A percentile compares a stretch with the other conserved stretches of the same genome.
These are phyloP conservation scores for Cairneyella variabilis DNA, from an alignment of 495 filamentous ascomycete species.

Conservation along the genomic window DNA sequence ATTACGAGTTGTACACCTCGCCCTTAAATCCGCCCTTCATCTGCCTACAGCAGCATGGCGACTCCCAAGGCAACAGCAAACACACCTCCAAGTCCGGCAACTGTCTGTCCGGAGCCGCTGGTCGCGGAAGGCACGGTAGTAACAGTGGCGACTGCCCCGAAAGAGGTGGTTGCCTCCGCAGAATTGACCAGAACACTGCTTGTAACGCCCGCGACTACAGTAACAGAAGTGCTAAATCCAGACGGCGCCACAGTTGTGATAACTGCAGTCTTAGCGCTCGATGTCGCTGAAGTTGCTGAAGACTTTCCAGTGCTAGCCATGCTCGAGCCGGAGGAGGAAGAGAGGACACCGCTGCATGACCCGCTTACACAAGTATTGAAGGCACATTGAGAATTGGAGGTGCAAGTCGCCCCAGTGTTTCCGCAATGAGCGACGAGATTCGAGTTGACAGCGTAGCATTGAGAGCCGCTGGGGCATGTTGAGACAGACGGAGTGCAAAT, in stretches of 20 bases:
- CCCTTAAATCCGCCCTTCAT: no score
- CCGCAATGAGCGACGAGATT: background rate
- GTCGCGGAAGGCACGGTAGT: background rate
- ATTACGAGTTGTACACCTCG: no score
- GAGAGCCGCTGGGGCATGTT: no score
- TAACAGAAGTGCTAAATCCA: background rate
- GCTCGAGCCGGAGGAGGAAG: background rate
- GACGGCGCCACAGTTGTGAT: background rate
- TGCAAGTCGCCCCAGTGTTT: background rate
- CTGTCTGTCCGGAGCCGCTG: background rate
- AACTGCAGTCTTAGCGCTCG: no score
- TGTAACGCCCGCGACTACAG: background rate
- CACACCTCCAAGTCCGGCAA: background rate
- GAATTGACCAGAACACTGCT: background rate
- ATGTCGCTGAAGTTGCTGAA: background rate
- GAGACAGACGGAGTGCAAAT: no score
- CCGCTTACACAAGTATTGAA: background rate
- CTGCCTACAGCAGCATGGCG: background rate
- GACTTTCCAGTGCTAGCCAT: no score
- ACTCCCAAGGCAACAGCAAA: background rate
- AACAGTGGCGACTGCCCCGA: background rate
- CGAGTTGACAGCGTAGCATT: background rate
- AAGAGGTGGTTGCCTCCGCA: background rate
- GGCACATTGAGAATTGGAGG: background rate
- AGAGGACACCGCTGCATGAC: background rate